A percentile compares a stretch with the other conserved stretches of the same genome.
Evolutionary conservation across 495 filamentous ascomycete species (phyloP).

Genomic region (Chaetomium tenue): DNA sequence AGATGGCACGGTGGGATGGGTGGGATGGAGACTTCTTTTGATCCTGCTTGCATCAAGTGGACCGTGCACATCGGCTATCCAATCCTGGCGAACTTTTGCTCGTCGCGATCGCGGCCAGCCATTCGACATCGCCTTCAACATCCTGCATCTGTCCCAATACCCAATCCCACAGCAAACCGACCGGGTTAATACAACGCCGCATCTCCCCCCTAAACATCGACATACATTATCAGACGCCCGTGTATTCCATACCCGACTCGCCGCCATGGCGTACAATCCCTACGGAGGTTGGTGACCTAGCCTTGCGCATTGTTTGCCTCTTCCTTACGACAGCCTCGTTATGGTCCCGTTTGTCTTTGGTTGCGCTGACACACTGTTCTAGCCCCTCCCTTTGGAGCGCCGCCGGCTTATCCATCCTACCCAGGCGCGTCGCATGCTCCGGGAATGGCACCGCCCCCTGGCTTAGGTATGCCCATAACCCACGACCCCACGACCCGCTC

Average conservation of each 20-base stretch:
- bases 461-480: conserved; percentile 66
- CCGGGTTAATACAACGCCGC: neutral
- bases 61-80: conserved; percentile 9
- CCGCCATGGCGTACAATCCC: conserved; percentile 68
- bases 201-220: neutral
- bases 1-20: no score
- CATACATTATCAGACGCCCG: neutral
- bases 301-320: conserved; percentile 1
- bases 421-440: conserved; percentile 62
- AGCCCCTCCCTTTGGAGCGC: conserved; percentile 63
- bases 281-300: conserved; percentile 69
- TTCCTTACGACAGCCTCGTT: conserved; percentile 1
- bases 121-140: conserved; percentile 1
- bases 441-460: conserved; percentile 74
- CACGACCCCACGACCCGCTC: conserved; percentile 15
- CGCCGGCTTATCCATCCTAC: conserved; percentile 70
- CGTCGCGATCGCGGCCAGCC: conserved; percentile 8
- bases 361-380: conserved; percentile 19
- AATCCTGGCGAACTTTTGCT: conserved; percentile 22
- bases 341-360: neutral
- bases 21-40: no score
- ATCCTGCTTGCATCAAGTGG: conserved; percentile 5
- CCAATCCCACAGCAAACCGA: neutral
- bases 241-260: neutral
- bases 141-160: neutral